Conservation (phyloP, 305 asterid species). For the Petunia hybrid region DNA sequence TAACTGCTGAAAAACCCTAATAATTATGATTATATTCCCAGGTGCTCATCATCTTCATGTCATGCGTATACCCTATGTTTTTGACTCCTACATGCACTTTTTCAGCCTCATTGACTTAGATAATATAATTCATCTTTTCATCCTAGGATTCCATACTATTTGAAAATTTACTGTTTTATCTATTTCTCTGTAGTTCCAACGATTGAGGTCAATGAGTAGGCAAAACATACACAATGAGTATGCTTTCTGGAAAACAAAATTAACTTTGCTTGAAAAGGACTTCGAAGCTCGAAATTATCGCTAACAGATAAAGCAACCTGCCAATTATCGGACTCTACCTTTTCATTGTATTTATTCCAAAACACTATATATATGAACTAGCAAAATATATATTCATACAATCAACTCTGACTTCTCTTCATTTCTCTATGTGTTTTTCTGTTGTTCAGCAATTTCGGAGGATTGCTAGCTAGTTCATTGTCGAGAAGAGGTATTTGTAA, state of each 20-base stretch:
- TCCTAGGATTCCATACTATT: constrained; percentile 41
- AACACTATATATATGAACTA: too few relatives aligned
- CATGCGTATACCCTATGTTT: constrained; percentile 25
- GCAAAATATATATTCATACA: too few relatives aligned
- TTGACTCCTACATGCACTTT: not conserved
- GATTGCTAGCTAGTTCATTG: constrained; percentile 2
- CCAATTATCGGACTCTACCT: not conserved
- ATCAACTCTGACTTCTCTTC: not conserved
- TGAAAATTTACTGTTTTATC: not conserved
- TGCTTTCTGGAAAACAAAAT: constrained; percentile 11
- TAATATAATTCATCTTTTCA: constrained; percentile 22
- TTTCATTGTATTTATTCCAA: not conserved
- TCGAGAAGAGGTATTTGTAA: not conserved
- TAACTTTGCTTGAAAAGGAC: constrained; percentile 32
- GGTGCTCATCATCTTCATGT: constrained; percentile 14
- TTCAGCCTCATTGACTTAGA: constrained; percentile 36
- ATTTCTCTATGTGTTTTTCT: not conserved
- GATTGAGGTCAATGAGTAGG: constrained; percentile 48
- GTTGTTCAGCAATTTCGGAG: not conserved
- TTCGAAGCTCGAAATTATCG: constrained; percentile 29
- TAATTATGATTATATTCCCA: constrained; percentile 28
- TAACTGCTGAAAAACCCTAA: constrained; percentile 24
- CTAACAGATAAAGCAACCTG: not conserved
- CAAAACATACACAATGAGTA: constrained; percentile 36
- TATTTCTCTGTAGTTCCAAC: constrained; percentile 31